These are phyloP conservation scores for Mortierella antarctica DNA, from an alignment of 192 early-diverging fungal species.

Conservation along the genomic window DNA sequence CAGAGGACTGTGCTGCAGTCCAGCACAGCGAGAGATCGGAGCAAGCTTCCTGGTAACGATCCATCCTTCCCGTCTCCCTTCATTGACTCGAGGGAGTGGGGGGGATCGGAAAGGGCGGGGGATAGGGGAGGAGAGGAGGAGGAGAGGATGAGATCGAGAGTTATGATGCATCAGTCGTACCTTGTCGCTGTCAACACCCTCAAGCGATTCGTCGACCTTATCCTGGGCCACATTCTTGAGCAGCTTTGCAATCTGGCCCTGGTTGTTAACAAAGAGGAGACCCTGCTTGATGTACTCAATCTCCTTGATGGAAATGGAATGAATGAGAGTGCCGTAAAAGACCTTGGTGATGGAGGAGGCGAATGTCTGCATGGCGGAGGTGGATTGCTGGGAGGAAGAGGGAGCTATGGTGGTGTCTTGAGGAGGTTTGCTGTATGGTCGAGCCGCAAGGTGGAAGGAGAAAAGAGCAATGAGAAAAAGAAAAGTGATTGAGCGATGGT, in stretches of 20 bases:
- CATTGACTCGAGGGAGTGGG: not conserved
- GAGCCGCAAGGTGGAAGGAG: slow-evolving; percentile 38
- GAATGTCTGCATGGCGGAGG: slow-evolving; percentile 34
- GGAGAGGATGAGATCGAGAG: not conserved
- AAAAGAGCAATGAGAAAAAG: slow-evolving; percentile 35
- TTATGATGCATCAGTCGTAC: slow-evolving; percentile 13
- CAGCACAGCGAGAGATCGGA: not conserved
- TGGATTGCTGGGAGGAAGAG: slow-evolving; percentile 3
- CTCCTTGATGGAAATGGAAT: slow-evolving; percentile 69
- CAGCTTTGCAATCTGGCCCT: slow-evolving; percentile 77
- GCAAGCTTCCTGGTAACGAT: not conserved
- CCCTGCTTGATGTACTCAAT: slow-evolving; percentile 75
- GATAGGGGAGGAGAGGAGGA: not conserved
- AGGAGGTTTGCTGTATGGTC: not conserved
- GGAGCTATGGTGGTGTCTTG: not conserved
- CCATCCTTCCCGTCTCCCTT: not conserved
- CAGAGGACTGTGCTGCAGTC: not conserved
- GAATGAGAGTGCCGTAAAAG: slow-evolving; percentile 74
- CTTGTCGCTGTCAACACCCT: slow-evolving; percentile 36
- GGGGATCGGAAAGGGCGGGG: not conserved
- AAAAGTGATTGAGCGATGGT: slow-evolving; percentile 1
- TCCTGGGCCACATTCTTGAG: slow-evolving; percentile 57
- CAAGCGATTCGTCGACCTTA: slow-evolving; percentile 37
- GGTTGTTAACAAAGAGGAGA: slow-evolving; percentile 72
- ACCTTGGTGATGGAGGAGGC: slow-evolving; percentile 55